Conservation (phyloP, 192 early-diverging fungal species). For the Podila horticola region DNA sequence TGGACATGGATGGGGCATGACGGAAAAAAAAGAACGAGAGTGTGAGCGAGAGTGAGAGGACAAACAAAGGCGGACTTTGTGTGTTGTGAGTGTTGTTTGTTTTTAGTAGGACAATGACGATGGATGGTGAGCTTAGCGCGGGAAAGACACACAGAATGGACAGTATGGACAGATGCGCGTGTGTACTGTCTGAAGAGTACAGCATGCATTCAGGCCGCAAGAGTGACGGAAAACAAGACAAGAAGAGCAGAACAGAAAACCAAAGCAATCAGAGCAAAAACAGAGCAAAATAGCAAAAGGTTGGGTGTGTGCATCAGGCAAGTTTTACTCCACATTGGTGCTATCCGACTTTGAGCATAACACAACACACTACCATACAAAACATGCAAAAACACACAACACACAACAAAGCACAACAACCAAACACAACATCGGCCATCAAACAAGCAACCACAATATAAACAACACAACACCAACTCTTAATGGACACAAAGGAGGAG, state of each 20-base stretch:
- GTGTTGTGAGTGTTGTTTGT: background rate
- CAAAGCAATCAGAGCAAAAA: background rate
- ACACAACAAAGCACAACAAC: conserved; percentile 1
- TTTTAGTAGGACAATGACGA: background rate
- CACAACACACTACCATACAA: background rate
- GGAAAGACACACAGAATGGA: background rate
- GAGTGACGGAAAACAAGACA: no score
- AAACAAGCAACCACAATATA: background rate
- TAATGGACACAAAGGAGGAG: no score
- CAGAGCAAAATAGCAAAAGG: no score
- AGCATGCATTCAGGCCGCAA: no score
- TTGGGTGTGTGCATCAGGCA: no score
- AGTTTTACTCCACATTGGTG: conserved; percentile 2
- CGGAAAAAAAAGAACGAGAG: no score
- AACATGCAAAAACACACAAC: background rate
- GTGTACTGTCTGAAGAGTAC: background rate
- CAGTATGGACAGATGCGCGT: background rate
- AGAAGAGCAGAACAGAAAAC: no score
- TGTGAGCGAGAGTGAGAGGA: no score
- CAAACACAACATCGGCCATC: conserved; percentile 4
- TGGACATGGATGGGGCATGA: no score
- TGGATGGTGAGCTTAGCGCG: conserved; percentile 6
- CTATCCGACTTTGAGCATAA: background rate
- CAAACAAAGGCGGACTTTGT: no score
- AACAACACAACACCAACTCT: no score